These are phyloP conservation scores for Naganishia sp. DNA, from an alignment of 1,284 basidiomycete genomes.

Conservation along the genomic window DNA sequence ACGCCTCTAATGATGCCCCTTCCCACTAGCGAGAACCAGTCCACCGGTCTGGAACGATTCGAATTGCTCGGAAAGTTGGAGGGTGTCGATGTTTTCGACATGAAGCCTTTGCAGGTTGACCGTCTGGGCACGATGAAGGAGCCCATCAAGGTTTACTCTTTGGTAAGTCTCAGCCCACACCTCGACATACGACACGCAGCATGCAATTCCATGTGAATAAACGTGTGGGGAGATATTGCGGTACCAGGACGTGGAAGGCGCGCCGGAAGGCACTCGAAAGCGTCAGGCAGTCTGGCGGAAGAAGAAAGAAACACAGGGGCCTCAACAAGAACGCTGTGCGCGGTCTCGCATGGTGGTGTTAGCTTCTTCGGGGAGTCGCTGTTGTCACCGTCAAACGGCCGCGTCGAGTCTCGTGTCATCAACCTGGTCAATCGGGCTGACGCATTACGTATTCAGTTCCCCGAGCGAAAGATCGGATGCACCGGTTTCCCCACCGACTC, in stretches of 20 bases:
- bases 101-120: slow-evolving; percentile 79
- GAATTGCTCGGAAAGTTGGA: slow-evolving; percentile 86
- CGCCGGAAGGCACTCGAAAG: background rate
- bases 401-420: too few relatives aligned
- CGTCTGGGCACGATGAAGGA: slow-evolving; percentile 83
- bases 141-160: slow-evolving; percentile 83
- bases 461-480: slow-evolving; percentile 82
- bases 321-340: too few relatives aligned
- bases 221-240: too few relatives aligned
- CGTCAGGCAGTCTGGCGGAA: background rate
- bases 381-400: too few relatives aligned
- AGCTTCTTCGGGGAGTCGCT: too few relatives aligned
- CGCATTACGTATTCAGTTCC: slow-evolving; percentile 59
- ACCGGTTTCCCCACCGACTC: slow-evolving; percentile 89
- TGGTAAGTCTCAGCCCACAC: slow-evolving; percentile 62
- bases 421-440: slow-evolving; percentile 10
- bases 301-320: too few relatives aligned
- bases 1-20: slow-evolving; percentile 10
- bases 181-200: too few relatives aligned
- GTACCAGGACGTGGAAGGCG: background rate
- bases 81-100: slow-evolving; percentile 89
- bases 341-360: too few relatives aligned
- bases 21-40: slow-evolving; percentile 70
- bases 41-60: slow-evolving; percentile 94
- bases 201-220: too few relatives aligned